Evolutionary conservation across 805 yeast species (phyloP), one percentile per base, ranked within the genome.

Genomic region (Saturnispora bothae): DNA sequence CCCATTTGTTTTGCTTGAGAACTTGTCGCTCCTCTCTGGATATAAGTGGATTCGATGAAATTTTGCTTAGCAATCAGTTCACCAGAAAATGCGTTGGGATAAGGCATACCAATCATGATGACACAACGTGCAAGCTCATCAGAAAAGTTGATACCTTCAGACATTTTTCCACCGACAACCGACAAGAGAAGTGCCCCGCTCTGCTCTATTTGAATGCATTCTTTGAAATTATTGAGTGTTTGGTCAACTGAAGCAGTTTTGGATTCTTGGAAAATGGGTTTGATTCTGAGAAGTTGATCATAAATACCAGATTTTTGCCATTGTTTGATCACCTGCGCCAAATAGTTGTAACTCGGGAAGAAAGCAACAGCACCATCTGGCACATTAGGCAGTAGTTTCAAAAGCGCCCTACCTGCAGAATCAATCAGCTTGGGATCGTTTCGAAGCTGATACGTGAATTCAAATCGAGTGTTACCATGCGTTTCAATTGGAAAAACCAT

Each of bases 61-160:
- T 70, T 67, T 46, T 77, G 64, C 52, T 75, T 81, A 10, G 94
- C 83, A 19, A 80, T 68, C 47, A 86, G 62, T 47, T 85, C 95
- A 31, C 89, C 94, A 20, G 92, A 78, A 49, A 69, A 71, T 0
- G 80, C 70, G 55, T 86, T 89, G 0, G 97, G 96, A 49, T 71
- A 89, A 2, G 97, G 96, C 28, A 89, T 55, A 0, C 96, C 97
- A 10, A 84, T 65, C 81, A 89, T 79, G 2, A 83, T 63, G 0
- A 89, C 88, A 0, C 83, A 86, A 41, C 96, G 65, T 1, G 95
- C 95, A n/a, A 89, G 60, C 28, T 79, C 76, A 51, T 86, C 89
- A 9, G 88, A 73, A 54, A 89, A 88, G 53, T 88, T 88, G 31
- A 88, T 89, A 4, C 97, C 97, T 56, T 88, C 97, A 0, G 95